Conservation (phyloP, 495 filamentous ascomycete species). For the Xylaria longipes region DNA sequence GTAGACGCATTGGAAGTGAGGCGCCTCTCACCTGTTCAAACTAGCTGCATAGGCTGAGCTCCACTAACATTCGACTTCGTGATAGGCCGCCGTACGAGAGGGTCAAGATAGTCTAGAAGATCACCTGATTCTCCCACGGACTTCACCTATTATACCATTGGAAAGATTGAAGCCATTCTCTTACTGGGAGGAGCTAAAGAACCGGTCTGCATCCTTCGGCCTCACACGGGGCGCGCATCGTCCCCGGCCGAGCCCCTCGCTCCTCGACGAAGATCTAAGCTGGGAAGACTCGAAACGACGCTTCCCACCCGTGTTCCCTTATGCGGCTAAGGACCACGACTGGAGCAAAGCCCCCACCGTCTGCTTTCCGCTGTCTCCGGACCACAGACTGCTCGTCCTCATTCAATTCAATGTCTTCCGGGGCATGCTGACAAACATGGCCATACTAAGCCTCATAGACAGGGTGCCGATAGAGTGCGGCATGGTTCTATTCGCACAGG, state of each 20-base stretch:
- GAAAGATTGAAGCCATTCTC: slow-evolving; percentile 17
- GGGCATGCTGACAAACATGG: slow-evolving; percentile 42
- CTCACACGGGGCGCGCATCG: neutral
- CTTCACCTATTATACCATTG: neutral
- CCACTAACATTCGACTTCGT: neutral
- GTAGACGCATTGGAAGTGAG: neutral
- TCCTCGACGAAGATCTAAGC: neutral
- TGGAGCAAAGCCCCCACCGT: slow-evolving; percentile 26
- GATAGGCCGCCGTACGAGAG: neutral
- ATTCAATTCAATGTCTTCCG: slow-evolving; percentile 49
- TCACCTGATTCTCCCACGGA: neutral
- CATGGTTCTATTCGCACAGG: slow-evolving; percentile 26
- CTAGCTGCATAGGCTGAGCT: neutral
- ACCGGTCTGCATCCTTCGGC: neutral
- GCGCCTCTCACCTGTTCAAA: neutral
- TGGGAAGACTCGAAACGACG: neutral
- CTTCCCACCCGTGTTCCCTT: slow-evolving; percentile 37
- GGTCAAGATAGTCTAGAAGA: slow-evolving; percentile 9
- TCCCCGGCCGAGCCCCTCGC: neutral
- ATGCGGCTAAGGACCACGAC: slow-evolving; percentile 23
- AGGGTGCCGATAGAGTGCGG: slow-evolving; percentile 38
- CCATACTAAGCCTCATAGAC: slow-evolving; percentile 34
- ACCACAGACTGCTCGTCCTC: slow-evolving; percentile 43
- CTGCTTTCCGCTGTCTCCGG: slow-evolving; percentile 43
- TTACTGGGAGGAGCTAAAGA: slow-evolving; percentile 24